phyloP scores from a whole-genome alignment of 2,329 filamentous ascomycete species.

The Shiraia bambusicola region DNA sequence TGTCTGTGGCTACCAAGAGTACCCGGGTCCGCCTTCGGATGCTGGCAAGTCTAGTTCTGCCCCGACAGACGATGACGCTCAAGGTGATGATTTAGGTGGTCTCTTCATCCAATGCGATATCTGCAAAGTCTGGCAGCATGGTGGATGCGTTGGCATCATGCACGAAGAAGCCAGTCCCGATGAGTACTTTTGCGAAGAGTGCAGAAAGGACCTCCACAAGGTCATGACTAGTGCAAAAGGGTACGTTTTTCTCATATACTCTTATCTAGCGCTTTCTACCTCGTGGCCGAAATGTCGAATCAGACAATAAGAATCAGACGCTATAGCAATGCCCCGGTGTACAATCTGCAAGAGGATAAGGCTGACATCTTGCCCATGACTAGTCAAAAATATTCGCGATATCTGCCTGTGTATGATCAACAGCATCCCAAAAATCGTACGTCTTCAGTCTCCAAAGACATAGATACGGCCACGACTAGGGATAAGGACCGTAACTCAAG shows the following conservation, averaged over 20 bases:
- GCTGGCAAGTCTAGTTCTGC: conserved; percentile 58
- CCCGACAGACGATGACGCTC: conserved; percentile 55
- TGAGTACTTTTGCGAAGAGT: conserved; percentile 97
- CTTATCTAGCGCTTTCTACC: neutral
- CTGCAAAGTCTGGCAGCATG: conserved; percentile 98
- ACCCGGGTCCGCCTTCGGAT: conserved; percentile 73
- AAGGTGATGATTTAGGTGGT: conserved; percentile 77
- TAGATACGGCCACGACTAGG: conserved; percentile 56
- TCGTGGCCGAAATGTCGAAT: neutral
- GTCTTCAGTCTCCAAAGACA: conserved; percentile 66
- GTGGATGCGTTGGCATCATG: conserved; percentile 95
- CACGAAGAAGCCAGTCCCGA: conserved; percentile 91
- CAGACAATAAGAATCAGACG: neutral
- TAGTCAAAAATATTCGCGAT: conserved; percentile 64
- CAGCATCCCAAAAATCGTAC: conserved; percentile 59
- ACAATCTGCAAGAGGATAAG: neutral
- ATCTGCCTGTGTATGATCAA: conserved; percentile 60
- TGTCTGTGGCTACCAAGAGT: conserved; percentile 91
- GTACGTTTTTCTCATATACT: conserved; percentile 58
- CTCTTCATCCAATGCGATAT: conserved; percentile 98
- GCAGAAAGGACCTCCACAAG: conserved; percentile 86
- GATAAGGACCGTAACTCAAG: conserved; percentile 57
- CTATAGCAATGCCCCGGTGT: neutral
- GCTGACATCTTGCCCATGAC: conserved; percentile 5
- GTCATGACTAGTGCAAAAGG: conserved; percentile 79